Conservation (phyloP, 2,329 filamentous ascomycete genomes). For the Epichloe brachyelytri region DNA sequence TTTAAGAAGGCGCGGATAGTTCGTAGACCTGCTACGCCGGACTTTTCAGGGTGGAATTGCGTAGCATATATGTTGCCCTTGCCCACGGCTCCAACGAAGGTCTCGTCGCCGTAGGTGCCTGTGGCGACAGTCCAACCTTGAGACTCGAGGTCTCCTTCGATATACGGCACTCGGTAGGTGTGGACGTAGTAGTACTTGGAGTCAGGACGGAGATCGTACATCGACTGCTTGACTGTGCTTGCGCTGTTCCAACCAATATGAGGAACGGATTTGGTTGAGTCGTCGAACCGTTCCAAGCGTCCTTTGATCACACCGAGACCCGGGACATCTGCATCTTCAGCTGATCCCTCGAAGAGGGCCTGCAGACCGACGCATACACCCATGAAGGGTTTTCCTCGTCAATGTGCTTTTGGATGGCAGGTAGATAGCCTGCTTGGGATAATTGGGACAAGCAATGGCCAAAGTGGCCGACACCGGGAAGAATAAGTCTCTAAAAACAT, state of each 20-base stretch:
- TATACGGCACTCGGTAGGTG: conserved; percentile 76
- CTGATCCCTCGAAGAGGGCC: conserved; percentile 75
- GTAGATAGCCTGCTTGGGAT: conserved; percentile 66
- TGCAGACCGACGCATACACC: conserved; percentile 93
- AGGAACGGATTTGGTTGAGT: conserved; percentile 74
- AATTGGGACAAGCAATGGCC: conserved; percentile 89
- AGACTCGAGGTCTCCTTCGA: conserved; percentile 57
- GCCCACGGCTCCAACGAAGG: conserved; percentile 82
- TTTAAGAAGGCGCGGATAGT: conserved; percentile 77
- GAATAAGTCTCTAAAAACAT: conserved; percentile 65
- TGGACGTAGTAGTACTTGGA: conserved; percentile 99
- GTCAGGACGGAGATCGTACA: conserved; percentile 66
- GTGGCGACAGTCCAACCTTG: conserved; percentile 90
- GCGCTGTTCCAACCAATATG: conserved; percentile 99
- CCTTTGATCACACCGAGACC: conserved; percentile 67
- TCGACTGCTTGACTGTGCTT: conserved; percentile 39
- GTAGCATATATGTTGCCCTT: conserved; percentile 79
- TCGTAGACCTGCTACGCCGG: conserved; percentile 73
- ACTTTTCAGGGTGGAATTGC: conserved; percentile 98
- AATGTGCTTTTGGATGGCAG: conserved; percentile 73
- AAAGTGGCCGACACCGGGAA: conserved; percentile 95
- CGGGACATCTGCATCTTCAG: conserved; percentile 57
- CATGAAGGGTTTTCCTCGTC: conserved; percentile 89
- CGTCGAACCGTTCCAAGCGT: conserved; percentile 62
- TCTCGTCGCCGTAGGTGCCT: conserved; percentile 73